phyloP scores from a whole-genome alignment of 306 rosid species.

The Cajanus cajan region DNA sequence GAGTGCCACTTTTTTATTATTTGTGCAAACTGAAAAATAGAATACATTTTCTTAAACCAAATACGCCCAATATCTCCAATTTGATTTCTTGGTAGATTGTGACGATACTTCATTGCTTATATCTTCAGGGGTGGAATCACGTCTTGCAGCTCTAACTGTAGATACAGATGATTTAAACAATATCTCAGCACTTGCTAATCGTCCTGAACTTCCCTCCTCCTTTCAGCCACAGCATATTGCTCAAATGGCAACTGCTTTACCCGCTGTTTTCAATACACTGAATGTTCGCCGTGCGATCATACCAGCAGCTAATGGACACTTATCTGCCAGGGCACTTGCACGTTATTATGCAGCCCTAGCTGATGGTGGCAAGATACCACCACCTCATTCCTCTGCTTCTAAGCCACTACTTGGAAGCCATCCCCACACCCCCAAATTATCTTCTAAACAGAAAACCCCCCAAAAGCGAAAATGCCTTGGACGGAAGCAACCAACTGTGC shows the following conservation, averaged over 20 bases:
- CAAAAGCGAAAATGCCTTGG: slow-evolving; percentile 39
- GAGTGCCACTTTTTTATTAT: neutral
- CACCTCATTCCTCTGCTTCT: slow-evolving; percentile 69
- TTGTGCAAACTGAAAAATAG: neutral
- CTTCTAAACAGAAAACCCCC: slow-evolving; percentile 41
- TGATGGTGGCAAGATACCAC: slow-evolving; percentile 78
- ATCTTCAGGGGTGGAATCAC: slow-evolving; percentile 82
- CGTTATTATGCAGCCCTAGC: slow-evolving; percentile 92
- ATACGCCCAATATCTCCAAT: neutral
- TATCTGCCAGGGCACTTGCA: slow-evolving; percentile 96
- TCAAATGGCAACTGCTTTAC: slow-evolving; percentile 47
- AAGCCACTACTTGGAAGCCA: slow-evolving; percentile 89
- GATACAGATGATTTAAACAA: slow-evolving; percentile 60
- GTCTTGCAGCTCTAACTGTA: slow-evolving; percentile 78
- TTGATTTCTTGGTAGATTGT: slow-evolving; percentile 18
- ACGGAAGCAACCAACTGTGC: slow-evolving; percentile 31
- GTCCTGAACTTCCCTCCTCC: slow-evolving; percentile 65
- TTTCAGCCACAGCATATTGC: slow-evolving; percentile 65
- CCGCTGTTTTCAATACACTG: slow-evolving; percentile 68
- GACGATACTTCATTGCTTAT: slow-evolving; percentile 16
- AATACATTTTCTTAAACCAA: neutral
- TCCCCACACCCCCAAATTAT: slow-evolving; percentile 73
- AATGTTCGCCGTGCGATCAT: slow-evolving; percentile 82
- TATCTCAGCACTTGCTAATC: slow-evolving; percentile 43
- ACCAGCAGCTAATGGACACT: slow-evolving; percentile 94